These are phyloP conservation scores for Immersiporthe knoxdaviesiana DNA, from an alignment of 2,329 filamentous ascomycete genomes.

Conservation along the genomic window DNA sequence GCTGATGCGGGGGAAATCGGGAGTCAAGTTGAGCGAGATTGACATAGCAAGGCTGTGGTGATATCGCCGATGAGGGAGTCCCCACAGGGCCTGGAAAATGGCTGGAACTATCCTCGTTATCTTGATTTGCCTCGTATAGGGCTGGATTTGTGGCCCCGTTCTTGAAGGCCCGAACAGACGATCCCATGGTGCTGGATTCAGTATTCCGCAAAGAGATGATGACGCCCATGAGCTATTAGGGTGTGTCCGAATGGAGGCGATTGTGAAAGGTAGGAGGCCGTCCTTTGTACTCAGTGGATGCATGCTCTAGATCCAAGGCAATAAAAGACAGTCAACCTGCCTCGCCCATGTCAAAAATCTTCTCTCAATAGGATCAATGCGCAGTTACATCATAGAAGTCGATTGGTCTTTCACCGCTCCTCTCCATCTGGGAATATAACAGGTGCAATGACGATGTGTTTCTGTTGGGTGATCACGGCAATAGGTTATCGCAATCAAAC, in stretches of 20 bases:
- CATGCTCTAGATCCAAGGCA: neutral
- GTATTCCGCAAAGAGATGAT: neutral
- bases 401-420: neutral
- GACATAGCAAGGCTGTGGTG: neutral
- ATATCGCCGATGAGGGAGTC: neutral
- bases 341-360: neutral
- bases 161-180: neutral
- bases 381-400: neutral
- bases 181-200: neutral
- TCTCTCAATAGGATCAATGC: neutral
- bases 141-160: neutral
- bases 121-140: neutral
- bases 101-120: neutral
- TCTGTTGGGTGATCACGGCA: neutral
- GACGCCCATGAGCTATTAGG: neutral
- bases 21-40: neutral
- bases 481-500: neutral
- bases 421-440: neutral
- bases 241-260: neutral
- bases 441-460: neutral
- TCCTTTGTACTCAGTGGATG: neutral
- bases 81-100: too few relatives aligned
- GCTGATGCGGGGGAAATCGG: neutral
- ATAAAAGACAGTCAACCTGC: neutral
- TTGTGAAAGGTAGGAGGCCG: neutral